These are phyloP conservation scores for Mortierella sp. DNA, from an alignment of 371 early-diverging fungal species.

Conservation along the genomic window DNA sequence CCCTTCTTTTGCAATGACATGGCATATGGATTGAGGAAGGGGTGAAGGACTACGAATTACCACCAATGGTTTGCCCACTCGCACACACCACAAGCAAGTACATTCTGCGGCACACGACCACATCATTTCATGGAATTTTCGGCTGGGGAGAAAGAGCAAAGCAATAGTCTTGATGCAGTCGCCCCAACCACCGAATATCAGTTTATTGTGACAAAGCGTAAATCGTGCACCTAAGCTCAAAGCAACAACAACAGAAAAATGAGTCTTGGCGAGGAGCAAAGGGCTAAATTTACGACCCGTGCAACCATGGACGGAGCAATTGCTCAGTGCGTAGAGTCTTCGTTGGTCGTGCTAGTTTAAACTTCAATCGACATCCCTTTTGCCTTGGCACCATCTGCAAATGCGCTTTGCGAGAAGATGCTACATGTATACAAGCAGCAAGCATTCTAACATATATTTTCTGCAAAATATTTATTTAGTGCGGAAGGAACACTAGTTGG, in stretches of 20 bases:
- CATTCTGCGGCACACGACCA: slow-evolving; percentile 2
- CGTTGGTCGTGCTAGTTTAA: background rate
- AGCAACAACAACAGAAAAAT: background rate
- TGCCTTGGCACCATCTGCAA: background rate
- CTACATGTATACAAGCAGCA: background rate
- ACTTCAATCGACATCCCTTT: background rate
- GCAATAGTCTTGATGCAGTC: background rate
- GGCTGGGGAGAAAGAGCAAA: background rate
- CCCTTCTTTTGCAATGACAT: background rate
- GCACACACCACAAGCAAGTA: background rate
- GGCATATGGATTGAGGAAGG: background rate
- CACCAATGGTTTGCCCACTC: background rate
- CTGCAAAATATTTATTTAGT: slow-evolving; percentile 18
- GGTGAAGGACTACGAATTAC: background rate
- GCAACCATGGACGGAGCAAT: background rate
- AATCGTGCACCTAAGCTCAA: background rate
- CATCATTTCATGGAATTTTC: slow-evolving; percentile 3
- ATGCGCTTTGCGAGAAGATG: background rate
- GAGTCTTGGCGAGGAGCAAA: background rate
- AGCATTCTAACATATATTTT: slow-evolving; percentile 4
- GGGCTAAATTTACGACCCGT: slow-evolving; percentile 9
- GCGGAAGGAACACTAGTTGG: slow-evolving; percentile 56
- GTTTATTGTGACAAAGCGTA: slow-evolving; percentile 11
- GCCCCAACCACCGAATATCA: background rate
- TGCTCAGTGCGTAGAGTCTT: background rate